A percentile compares a stretch with the other conserved stretches of the same genome.
phyloP scores from a whole-genome alignment of 164 flowering plant species.

The Magnolia sinica region DNA sequence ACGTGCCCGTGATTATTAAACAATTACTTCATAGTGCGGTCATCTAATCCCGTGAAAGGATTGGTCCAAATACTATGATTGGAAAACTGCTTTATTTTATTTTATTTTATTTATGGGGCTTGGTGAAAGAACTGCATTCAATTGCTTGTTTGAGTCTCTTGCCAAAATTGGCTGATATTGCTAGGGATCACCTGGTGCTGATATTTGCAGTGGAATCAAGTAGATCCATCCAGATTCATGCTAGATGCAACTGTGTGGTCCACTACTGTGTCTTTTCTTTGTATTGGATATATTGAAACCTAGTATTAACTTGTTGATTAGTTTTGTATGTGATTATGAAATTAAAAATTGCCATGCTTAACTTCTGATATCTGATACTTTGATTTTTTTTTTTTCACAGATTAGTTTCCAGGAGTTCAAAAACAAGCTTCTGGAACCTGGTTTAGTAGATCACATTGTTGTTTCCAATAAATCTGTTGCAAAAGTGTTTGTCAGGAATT shows the following conservation, averaged over 20 bases:
- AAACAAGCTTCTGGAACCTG: constrained; percentile 86
- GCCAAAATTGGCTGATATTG: not conserved
- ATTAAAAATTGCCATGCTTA: not conserved
- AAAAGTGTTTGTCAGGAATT: constrained; percentile 61
- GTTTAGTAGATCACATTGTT: constrained; percentile 80
- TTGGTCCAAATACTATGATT: not conserved
- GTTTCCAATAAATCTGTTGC: constrained; percentile 86
- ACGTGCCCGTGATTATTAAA: not conserved
- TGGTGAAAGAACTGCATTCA: not conserved
- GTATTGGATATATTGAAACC: not conserved
- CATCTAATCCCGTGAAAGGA: not conserved
- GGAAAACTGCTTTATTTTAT: not conserved
- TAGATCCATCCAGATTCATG: not conserved
- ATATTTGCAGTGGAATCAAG: too few species aligned
- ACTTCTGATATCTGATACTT: not conserved
- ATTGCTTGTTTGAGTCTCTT: not conserved
- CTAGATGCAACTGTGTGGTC: not conserved
- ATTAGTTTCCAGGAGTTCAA: constrained; percentile 91
- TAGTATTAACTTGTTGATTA: not conserved
- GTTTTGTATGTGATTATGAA: not conserved
- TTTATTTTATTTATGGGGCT: not conserved
- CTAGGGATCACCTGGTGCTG: not conserved
- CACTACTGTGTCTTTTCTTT: not conserved
- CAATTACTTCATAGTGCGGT: not conserved
- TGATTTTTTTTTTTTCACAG: constrained; percentile 34